Conservation (phyloP, 306 rosid genomes). For the Boehmeria nivea region DNA sequence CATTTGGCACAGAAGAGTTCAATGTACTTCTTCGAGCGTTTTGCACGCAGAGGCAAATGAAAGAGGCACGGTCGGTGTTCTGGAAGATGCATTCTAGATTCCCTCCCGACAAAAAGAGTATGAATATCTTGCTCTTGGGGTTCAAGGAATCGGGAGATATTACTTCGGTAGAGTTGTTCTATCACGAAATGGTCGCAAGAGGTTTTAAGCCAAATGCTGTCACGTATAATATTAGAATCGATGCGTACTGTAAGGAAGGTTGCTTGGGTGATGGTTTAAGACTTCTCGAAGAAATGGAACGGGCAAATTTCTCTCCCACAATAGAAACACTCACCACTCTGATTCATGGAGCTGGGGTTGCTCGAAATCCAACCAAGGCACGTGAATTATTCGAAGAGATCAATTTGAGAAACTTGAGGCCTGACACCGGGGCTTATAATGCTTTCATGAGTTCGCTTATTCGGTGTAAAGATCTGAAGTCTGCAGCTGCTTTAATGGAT, state of each 20-base stretch:
- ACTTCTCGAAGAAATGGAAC: slow-evolving; percentile 74
- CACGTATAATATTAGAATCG: slow-evolving; percentile 67
- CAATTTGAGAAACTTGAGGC: slow-evolving; percentile 42
- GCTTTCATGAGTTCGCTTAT: slow-evolving; percentile 60
- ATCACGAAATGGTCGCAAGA: slow-evolving; percentile 74
- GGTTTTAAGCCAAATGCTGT: slow-evolving; percentile 66
- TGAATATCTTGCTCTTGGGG: slow-evolving; percentile 85
- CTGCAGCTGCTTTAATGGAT: slow-evolving; percentile 57
- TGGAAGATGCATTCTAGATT: slow-evolving; percentile 55
- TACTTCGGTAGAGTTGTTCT: slow-evolving; percentile 70
- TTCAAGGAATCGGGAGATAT: slow-evolving; percentile 84
- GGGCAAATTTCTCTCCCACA: slow-evolving; percentile 30
- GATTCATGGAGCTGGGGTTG: slow-evolving; percentile 91
- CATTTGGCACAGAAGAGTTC: slow-evolving; percentile 66
- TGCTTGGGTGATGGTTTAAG: slow-evolving; percentile 68
- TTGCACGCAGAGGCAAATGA: slow-evolving; percentile 79
- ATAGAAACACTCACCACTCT: slow-evolving; percentile 72
- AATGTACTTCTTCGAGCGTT: slow-evolving; percentile 72
- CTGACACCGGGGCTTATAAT: slow-evolving; percentile 64
- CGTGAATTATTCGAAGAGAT: slow-evolving; percentile 58
- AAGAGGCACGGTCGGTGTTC: slow-evolving; percentile 75
- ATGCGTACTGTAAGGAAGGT: slow-evolving; percentile 77
- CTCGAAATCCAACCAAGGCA: slow-evolving; percentile 51
- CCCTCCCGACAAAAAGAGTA: slow-evolving; percentile 56
- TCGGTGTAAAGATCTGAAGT: slow-evolving; percentile 51